Evolutionary conservation across 345 rosid species (phyloP).

Genomic region (Erucastrum elatum): DNA sequence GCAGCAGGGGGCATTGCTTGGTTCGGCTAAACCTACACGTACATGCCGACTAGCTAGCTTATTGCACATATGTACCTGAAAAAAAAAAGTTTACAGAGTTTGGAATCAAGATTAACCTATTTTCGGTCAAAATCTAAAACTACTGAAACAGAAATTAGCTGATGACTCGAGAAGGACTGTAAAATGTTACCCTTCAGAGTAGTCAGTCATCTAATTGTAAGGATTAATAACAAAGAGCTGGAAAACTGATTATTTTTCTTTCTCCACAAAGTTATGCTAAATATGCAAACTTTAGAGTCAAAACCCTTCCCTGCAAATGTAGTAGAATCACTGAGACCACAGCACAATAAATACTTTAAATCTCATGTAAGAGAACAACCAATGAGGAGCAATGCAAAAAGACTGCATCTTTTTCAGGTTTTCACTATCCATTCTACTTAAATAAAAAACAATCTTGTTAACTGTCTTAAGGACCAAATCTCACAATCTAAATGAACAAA

Average conservation of each 20-base stretch:
- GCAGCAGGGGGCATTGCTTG: constrained; percentile 73
- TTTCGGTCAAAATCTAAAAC: not conserved
- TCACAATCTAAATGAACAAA: not conserved
- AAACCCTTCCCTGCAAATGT: constrained; percentile 31
- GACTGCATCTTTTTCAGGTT: not conserved
- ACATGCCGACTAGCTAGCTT: constrained; percentile 85
- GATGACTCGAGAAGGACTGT: constrained; percentile 33
- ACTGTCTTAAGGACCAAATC: constrained; percentile 1
- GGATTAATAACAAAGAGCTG: constrained; percentile 11
- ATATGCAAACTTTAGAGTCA: constrained; percentile 31
- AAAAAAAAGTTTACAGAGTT: not conserved
- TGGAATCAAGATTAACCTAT: not conserved
- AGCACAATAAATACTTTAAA: constrained; percentile 4
- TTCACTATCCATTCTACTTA: not conserved
- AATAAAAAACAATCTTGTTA: not conserved
- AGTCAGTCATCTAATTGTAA: constrained; percentile 31
- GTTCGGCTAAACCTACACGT: constrained; percentile 73
- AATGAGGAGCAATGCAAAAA: constrained; percentile 11
- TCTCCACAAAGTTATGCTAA: constrained; percentile 24
- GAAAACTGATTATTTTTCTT: not conserved
- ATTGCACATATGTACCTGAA: constrained; percentile 80
- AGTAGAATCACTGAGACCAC: constrained; percentile 17
- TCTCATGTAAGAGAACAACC: not conserved
- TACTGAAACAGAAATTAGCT: not conserved
- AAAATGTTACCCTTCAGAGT: constrained; percentile 30